Percentiles rank a stretch among this genome's conserved stretches.
These are phyloP conservation scores for Viridothelium virens DNA, from an alignment of 495 filamentous ascomycete species.

Conservation along the genomic window DNA sequence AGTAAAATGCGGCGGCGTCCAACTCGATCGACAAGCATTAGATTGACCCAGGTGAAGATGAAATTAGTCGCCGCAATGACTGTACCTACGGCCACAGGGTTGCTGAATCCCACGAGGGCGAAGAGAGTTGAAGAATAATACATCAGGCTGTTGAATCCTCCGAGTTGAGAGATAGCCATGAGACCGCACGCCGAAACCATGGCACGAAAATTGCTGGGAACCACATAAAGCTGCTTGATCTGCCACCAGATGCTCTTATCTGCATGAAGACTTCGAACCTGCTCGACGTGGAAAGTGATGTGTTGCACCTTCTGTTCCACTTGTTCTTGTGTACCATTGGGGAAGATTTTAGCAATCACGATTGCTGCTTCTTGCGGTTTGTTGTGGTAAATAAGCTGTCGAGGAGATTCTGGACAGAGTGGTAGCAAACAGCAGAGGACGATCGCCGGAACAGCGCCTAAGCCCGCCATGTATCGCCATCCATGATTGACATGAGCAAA, in stretches of 20 bases:
- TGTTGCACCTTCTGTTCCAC: constrained; percentile 36
- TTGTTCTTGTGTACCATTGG: constrained; percentile 34
- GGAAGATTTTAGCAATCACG: constrained; percentile 39
- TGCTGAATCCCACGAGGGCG: constrained; percentile 44
- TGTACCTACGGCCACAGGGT: constrained; percentile 44
- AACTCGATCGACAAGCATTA: constrained; percentile 43
- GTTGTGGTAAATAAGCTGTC: constrained; percentile 44
- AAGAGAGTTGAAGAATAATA: constrained; percentile 48
- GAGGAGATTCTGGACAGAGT: constrained; percentile 47
- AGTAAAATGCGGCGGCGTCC: constrained; percentile 43
- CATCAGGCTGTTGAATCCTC: constrained; percentile 46
- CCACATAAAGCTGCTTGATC: constrained; percentile 41
- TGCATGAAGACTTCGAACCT: constrained; percentile 35
- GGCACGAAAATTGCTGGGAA: constrained; percentile 41
- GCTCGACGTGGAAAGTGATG: constrained; percentile 36
- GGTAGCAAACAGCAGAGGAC: constrained; percentile 39
- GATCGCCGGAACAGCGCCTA: constrained; percentile 45
- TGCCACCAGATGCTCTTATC: constrained; percentile 34
- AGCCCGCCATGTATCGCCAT: constrained; percentile 46
- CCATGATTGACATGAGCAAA: constrained; percentile 42
- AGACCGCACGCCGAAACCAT: constrained; percentile 45
- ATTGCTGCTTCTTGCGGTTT: constrained; percentile 36
- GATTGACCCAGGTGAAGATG: constrained; percentile 45
- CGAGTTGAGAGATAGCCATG: constrained; percentile 43
- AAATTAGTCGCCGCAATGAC: constrained; percentile 48